Conservation (phyloP, 306 rosid genomes). For the Dryas alaskensis region DNA sequence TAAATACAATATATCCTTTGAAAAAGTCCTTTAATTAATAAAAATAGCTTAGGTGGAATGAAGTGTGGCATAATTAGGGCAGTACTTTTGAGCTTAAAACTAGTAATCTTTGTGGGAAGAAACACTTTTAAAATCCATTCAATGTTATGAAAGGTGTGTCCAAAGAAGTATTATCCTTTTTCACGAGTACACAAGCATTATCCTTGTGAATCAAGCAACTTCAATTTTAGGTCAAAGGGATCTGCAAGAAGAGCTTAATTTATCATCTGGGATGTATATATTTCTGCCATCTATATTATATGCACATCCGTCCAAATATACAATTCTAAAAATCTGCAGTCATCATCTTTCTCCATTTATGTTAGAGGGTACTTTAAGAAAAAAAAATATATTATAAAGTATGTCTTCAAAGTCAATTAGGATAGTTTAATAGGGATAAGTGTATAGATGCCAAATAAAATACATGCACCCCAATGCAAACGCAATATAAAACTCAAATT, state of each 20-base stretch:
- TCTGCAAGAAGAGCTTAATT: background rate
- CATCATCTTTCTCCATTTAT: background rate
- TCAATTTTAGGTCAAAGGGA: constrained; percentile 9
- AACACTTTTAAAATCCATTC: background rate
- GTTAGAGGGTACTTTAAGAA: background rate
- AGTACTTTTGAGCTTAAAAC: constrained; percentile 13
- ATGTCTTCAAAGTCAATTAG: background rate
- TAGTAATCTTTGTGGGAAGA: constrained; percentile 2
- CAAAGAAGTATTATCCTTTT: constrained; percentile 2
- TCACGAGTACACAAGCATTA: constrained; percentile 13
- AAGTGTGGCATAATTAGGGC: background rate
- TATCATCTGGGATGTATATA: too few species aligned
- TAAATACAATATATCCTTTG: background rate
- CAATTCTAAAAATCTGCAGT: background rate
- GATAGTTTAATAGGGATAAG: background rate
- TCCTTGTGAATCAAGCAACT: constrained; percentile 19
- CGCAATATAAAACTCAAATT: constrained; percentile 31
- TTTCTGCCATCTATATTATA: background rate
- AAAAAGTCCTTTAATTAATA: too few species aligned
- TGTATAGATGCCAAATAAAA: background rate
- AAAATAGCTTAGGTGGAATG: too few species aligned
- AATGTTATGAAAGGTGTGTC: background rate
- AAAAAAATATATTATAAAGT: background rate
- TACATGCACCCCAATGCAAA: constrained; percentile 11
- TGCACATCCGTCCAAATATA: background rate